Evolutionary conservation across 148 eudicot species (phyloP).

Genomic region (Rhododendron simsii): DNA sequence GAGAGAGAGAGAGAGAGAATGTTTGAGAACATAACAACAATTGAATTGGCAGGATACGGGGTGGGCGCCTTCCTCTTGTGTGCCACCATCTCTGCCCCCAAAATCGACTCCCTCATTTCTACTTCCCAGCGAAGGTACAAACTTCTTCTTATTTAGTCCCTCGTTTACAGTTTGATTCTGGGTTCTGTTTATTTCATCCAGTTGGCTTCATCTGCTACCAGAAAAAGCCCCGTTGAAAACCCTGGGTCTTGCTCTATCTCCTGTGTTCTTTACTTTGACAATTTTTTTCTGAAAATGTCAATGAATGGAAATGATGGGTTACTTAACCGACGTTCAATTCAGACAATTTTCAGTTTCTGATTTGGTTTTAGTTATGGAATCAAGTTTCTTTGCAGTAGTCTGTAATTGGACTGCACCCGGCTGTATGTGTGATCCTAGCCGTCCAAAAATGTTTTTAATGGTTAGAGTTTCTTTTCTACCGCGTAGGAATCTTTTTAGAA

Average conservation of each 20-base stretch:
- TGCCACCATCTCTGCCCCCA: conserved; percentile 78
- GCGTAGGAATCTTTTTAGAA: too few species aligned
- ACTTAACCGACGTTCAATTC: not conserved
- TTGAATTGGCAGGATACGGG: conserved; percentile 63
- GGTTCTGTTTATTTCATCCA: not conserved
- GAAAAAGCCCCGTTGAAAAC: not conserved
- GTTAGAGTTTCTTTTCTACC: too few species aligned
- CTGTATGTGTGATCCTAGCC: too few species aligned
- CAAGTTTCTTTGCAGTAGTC: too few species aligned
- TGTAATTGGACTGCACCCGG: too few species aligned
- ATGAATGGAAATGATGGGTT: not conserved
- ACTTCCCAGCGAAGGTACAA: conserved; percentile 68
- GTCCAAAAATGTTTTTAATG: too few species aligned
- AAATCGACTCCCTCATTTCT: conserved; percentile 61
- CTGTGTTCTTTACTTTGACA: not conserved
- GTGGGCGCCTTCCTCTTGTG: conserved; percentile 64
- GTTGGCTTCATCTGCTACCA: not conserved
- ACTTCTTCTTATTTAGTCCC: not conserved
- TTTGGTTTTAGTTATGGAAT: not conserved
- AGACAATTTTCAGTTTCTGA: not conserved
- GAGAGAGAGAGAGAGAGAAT: conserved; percentile 2
- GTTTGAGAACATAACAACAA: conserved; percentile 70
- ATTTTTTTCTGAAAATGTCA: not conserved
- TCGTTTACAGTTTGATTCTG: not conserved
- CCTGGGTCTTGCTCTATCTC: not conserved